Evolutionary conservation across 352 stramenopile species (phyloP).

Genomic region (Phytophthora cajani): DNA sequence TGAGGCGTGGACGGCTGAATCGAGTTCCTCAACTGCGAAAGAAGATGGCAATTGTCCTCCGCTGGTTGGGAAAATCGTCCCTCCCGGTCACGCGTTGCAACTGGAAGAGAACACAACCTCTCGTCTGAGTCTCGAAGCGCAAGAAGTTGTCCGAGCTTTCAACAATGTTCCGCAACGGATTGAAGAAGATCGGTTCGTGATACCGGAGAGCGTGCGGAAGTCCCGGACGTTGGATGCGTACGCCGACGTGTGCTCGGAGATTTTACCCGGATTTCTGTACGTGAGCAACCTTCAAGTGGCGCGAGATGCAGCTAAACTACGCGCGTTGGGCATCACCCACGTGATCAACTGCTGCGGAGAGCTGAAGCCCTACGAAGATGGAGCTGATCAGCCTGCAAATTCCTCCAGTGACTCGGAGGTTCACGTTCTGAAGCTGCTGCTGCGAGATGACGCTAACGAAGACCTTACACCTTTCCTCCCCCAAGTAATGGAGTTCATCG

Average conservation of each 20-base stretch:
- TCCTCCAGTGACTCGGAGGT: constrained; percentile 7
- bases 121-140: constrained; percentile 12
- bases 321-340: constrained; percentile 55
- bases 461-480: constrained; percentile 69
- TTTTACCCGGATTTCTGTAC: constrained; percentile 58
- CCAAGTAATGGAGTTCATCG: constrained; percentile 54
- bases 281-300: constrained; percentile 65
- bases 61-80: constrained; percentile 20
- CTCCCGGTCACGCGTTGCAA: constrained; percentile 32
- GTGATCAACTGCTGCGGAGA: constrained; percentile 68
- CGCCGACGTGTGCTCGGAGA: constrained; percentile 65
- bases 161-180: constrained; percentile 4
- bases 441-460: constrained; percentile 70
- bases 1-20: constrained; percentile 19
- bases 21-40: not conserved
- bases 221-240: constrained; percentile 45
- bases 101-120: constrained; percentile 14
- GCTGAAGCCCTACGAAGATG: constrained; percentile 24
- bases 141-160: constrained; percentile 13
- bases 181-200: constrained; percentile 35
- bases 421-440: constrained; percentile 39
- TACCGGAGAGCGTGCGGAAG: constrained; percentile 74
- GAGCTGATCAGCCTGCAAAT: not conserved
- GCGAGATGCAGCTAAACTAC: constrained; percentile 30
- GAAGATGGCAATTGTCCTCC: not conserved